These are phyloP conservation scores for Psilocybe mexicana DNA, from an alignment of 1,284 basidiomycete species.

Conservation along the genomic window DNA sequence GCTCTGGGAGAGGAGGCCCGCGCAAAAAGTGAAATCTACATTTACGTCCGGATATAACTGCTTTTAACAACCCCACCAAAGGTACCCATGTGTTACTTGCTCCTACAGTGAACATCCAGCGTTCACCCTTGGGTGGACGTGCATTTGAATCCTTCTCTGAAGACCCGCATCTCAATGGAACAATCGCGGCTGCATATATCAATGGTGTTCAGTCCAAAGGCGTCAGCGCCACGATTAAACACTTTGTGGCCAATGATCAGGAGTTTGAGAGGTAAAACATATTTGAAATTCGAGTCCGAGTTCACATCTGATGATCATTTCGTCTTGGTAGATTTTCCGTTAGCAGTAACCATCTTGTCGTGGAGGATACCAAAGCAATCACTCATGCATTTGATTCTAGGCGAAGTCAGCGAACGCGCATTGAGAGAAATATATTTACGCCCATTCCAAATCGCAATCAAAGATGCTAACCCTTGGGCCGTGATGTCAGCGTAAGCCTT, in stretches of 20 bases:
- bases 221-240: constrained; percentile 50
- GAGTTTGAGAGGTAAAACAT: constrained; percentile 40
- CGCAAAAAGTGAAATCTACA: constrained; percentile 38
- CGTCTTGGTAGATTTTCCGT: constrained; percentile 41
- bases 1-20: constrained; percentile 47
- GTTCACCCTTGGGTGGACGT: constrained; percentile 48
- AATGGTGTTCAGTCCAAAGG: constrained; percentile 53
- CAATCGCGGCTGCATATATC: constrained; percentile 52
- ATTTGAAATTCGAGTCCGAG: background rate
- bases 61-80: constrained; percentile 10
- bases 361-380: constrained; percentile 5
- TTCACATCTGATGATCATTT: background rate
- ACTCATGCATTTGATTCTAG: constrained; percentile 23
- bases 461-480: constrained; percentile 44
- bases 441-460: constrained; percentile 46
- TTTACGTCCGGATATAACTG: background rate
- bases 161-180: constrained; percentile 39
- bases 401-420: constrained; percentile 52
- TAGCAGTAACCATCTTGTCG: constrained; percentile 39
- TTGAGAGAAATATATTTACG: constrained; percentile 60
- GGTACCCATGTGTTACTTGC: constrained; percentile 48
- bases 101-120: constrained; percentile 57
- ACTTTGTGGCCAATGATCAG: constrained; percentile 52
- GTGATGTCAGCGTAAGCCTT: constrained; percentile 43
- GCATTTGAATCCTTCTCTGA: constrained; percentile 57